A percentile compares a stretch with the other conserved stretches of the same genome.
These are phyloP conservation scores for Trichocomaceae sp. DNA, from an alignment of 2,329 filamentous ascomycete genomes.

Conservation along the genomic window DNA sequence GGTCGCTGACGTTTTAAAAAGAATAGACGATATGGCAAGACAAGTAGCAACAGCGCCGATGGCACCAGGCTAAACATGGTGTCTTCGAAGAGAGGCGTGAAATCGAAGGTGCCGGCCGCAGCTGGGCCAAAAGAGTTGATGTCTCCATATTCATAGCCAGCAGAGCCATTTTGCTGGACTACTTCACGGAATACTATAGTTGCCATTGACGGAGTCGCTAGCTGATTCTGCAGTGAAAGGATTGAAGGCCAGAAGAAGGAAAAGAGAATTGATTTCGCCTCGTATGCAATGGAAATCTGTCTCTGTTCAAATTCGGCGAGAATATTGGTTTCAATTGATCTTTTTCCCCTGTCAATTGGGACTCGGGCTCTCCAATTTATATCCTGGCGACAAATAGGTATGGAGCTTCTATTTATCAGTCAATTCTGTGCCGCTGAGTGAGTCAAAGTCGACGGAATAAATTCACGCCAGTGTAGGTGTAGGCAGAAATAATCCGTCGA, in stretches of 20 bases:
- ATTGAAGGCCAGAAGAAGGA: not conserved
- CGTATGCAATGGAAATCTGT: not conserved
- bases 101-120: conserved; percentile 2
- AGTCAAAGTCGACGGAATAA: not conserved
- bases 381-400: not conserved
- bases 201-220: not conserved
- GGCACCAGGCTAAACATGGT: conserved; percentile 6
- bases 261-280: not conserved
- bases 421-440: not conserved
- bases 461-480: not conserved
- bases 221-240: not conserved
- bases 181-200: not conserved
- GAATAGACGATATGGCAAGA: conserved; percentile 5
- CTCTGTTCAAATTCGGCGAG: not conserved
- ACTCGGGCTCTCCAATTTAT: not conserved
- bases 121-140: conserved; percentile 5
- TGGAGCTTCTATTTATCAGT: not conserved
- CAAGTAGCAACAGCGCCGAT: conserved; percentile 5
- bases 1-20: not conserved
- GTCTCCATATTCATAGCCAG: not conserved
- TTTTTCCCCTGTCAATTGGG: not conserved
- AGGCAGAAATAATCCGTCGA: conserved; percentile 7
- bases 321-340: not conserved
- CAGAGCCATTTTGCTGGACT: not conserved
- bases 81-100: conserved; percentile 11